These are phyloP conservation scores for Aspergillus taichungensis DNA, from an alignment of 495 filamentous ascomycete species.

Conservation along the genomic window DNA sequence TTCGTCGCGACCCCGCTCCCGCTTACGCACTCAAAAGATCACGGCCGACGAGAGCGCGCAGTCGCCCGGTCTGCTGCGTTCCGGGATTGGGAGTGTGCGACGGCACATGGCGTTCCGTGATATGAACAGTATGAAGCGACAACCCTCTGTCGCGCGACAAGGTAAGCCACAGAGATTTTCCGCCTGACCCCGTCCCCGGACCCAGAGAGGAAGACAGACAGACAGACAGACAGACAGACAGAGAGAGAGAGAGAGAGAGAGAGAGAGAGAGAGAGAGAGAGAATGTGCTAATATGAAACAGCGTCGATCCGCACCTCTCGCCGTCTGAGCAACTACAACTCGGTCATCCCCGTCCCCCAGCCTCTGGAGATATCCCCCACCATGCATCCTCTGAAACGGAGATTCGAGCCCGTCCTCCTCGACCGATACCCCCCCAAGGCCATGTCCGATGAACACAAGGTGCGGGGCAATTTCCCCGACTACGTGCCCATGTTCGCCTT, in stretches of 20 bases:
- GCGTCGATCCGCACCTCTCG: slow-evolving; percentile 85
- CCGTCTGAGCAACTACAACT: slow-evolving; percentile 94
- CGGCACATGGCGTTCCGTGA: slow-evolving; percentile 83
- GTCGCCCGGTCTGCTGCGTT: slow-evolving; percentile 39
- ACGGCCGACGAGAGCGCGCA: slow-evolving; percentile 59
- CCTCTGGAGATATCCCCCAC: slow-evolving; percentile 81
- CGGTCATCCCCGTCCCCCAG: slow-evolving; percentile 88
- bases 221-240: background rate
- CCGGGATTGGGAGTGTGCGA: slow-evolving; percentile 66
- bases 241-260: background rate
- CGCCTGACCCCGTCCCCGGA: too few relatives aligned
- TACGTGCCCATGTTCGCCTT: slow-evolving; percentile 99
- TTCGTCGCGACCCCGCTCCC: slow-evolving; percentile 60
- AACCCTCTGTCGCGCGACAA: slow-evolving; percentile 68
- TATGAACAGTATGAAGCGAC: slow-evolving; percentile 90
- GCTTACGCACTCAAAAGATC: slow-evolving; percentile 72
- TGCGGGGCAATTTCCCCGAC: slow-evolving; percentile 84
- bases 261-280: background rate
- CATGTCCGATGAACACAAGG: slow-evolving; percentile 70
- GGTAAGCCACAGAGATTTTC: slow-evolving; percentile 40
- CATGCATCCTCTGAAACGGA: slow-evolving; percentile 89
- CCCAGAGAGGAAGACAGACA: too few relatives aligned
- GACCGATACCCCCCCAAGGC: slow-evolving; percentile 85
- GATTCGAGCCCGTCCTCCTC: slow-evolving; percentile 88
- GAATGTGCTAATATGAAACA: slow-evolving; percentile 21